phyloP scores from a whole-genome alignment of 116 monocot species.

The Posidonia oceanica region DNA sequence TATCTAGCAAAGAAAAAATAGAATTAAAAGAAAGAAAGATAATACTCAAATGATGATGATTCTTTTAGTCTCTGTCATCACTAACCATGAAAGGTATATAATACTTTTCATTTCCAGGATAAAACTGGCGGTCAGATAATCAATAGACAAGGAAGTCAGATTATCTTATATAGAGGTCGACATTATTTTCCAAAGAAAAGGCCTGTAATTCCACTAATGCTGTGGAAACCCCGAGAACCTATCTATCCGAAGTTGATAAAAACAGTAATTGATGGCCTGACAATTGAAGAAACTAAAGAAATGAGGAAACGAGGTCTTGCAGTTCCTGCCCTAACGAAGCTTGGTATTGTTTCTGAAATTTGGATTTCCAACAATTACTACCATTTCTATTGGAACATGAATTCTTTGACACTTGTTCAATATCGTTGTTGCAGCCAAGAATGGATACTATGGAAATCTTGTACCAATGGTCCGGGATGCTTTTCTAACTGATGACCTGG shows the following conservation, averaged over 20 bases:
- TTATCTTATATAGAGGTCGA: slow-evolving; percentile 81
- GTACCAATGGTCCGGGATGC: slow-evolving; percentile 94
- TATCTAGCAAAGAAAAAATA: not conserved
- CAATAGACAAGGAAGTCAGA: slow-evolving; percentile 67
- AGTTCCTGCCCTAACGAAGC: slow-evolving; percentile 70
- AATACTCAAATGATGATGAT: not conserved
- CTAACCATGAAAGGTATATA: not conserved
- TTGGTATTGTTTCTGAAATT: slow-evolving; percentile 35
- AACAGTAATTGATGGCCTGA: slow-evolving; percentile 73
- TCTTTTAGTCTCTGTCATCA: not conserved
- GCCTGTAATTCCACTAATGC: slow-evolving; percentile 84
- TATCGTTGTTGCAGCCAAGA: slow-evolving; percentile 64
- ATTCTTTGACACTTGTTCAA: not conserved
- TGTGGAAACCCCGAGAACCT: slow-evolving; percentile 96
- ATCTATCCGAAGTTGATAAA: slow-evolving; percentile 85
- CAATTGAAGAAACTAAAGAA: slow-evolving; percentile 82
- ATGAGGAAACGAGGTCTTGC: slow-evolving; percentile 81
- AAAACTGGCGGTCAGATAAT: slow-evolving; percentile 80
- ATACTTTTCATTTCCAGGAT: slow-evolving; percentile 37
- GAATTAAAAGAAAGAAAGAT: not conserved
- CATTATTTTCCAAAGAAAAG: slow-evolving; percentile 81
- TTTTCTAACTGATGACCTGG: slow-evolving; percentile 72
- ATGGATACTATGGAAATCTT: slow-evolving; percentile 92
- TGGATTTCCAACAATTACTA: not conserved
- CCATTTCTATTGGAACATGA: not conserved